A percentile compares a stretch with the other conserved stretches of the same genome.
phyloP scores from a whole-genome alignment of 331 rosid species.

The Quercus phellos region DNA sequence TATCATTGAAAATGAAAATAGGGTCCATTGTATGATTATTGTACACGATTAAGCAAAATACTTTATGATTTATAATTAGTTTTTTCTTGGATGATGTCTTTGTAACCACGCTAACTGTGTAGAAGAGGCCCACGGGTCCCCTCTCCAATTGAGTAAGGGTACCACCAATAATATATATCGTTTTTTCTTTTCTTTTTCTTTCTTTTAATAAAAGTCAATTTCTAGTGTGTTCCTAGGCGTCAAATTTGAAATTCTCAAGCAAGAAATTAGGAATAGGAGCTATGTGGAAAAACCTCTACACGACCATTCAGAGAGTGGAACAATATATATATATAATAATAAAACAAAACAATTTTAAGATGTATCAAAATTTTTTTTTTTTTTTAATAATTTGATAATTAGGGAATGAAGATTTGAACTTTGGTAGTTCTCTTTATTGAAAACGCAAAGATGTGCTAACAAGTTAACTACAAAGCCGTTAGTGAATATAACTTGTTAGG shows the following conservation, averaged over 20 bases:
- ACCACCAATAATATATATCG: neutral
- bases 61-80: slow-evolving; percentile 17
- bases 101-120: slow-evolving; percentile 44
- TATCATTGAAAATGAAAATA: slow-evolving; percentile 32
- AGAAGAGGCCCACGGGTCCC: slow-evolving; percentile 41
- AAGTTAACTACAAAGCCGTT: no score
- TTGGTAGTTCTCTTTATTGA: no score
- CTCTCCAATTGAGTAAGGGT: slow-evolving; percentile 19
- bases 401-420: no score
- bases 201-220: neutral
- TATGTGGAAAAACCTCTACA: slow-evolving; percentile 10
- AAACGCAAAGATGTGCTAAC: no score
- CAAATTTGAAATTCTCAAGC: slow-evolving; percentile 36
- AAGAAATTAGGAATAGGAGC: slow-evolving; percentile 1
- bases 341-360: no score
- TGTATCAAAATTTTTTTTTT: no score
- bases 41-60: slow-evolving; percentile 37
- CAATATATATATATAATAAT: neutral
- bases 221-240: slow-evolving; percentile 15
- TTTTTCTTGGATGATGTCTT: slow-evolving; percentile 38
- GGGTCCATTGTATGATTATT: slow-evolving; percentile 49
- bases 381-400: no score
- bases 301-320: slow-evolving; percentile 30
- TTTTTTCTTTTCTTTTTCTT: neutral
- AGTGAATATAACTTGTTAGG: no score